Evolutionary conservation across 192 early-diverging fungal species (phyloP).

Genomic region (Mortierella antarctica): DNA sequence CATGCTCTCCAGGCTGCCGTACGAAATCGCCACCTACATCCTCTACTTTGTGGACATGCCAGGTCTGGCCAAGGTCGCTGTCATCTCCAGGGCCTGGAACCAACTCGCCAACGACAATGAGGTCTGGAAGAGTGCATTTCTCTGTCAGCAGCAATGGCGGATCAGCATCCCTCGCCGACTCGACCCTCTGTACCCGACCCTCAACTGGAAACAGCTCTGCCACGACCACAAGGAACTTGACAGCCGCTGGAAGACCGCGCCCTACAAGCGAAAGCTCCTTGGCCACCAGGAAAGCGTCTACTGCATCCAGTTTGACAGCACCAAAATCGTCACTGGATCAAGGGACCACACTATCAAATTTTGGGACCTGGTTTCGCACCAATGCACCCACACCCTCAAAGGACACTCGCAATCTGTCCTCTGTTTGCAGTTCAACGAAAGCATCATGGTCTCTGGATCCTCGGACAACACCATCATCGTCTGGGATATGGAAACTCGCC

Average conservation of each 20-base stretch:
- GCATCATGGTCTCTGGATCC: conserved; percentile 84
- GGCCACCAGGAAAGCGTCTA: conserved; percentile 92
- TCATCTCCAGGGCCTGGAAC: conserved; percentile 75
- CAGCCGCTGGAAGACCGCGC: conserved; percentile 64
- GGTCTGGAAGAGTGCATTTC: conserved; percentile 75
- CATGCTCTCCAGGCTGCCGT: conserved; percentile 73
- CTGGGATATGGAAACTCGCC: conserved; percentile 76
- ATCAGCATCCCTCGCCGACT: background rate
- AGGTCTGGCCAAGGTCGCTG: conserved; percentile 62
- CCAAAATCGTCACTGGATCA: conserved; percentile 81
- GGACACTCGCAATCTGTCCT: conserved; percentile 80
- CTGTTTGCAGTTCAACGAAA: conserved; percentile 84
- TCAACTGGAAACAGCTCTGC: conserved; percentile 81
- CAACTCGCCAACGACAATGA: conserved; percentile 72
- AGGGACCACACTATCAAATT: conserved; percentile 81
- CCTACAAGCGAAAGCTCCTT: conserved; percentile 63
- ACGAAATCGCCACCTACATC: conserved; percentile 77
- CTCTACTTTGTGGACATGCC: conserved; percentile 68
- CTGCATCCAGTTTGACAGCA: conserved; percentile 87
- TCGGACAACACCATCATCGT: conserved; percentile 87
- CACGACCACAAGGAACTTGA: conserved; percentile 68
- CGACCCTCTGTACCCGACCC: background rate
- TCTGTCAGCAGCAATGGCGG: conserved; percentile 63
- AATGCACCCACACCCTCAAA: conserved; percentile 65
- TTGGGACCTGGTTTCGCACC: conserved; percentile 79